phyloP scores from a whole-genome alignment of 176 grass and related monocot genomes.

The Musa troglodytarum region DNA sequence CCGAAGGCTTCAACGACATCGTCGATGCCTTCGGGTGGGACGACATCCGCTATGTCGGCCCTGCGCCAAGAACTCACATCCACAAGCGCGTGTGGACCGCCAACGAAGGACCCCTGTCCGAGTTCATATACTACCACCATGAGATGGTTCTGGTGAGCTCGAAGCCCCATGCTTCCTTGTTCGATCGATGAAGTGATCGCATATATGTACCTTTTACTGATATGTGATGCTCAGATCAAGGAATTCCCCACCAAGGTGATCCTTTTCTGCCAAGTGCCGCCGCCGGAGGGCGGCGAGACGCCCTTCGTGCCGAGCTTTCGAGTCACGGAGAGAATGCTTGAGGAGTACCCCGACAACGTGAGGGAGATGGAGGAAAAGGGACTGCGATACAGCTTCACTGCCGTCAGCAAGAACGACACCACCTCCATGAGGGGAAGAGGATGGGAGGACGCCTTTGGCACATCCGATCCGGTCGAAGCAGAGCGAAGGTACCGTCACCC shows the following conservation, averaged over 20 bases:
- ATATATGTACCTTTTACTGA: too few relatives aligned
- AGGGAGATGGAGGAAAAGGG: constrained; percentile 41
- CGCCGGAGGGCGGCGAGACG: constrained; percentile 51
- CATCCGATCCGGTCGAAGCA: constrained; percentile 35
- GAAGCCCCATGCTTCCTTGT: too few relatives aligned
- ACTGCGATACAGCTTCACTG: constrained; percentile 48
- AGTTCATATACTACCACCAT: constrained; percentile 72
- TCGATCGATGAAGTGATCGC: neutral
- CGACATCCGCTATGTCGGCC: constrained; percentile 56
- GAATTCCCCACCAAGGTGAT: constrained; percentile 39
- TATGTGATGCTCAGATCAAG: constrained; percentile 21
- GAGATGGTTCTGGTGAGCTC: constrained; percentile 30
- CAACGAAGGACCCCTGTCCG: constrained; percentile 49
- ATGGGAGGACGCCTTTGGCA: constrained; percentile 65
- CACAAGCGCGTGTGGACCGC: constrained; percentile 58
- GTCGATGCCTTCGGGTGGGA: constrained; percentile 46
- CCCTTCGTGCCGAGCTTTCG: constrained; percentile 62
- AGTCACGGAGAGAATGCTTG: constrained; percentile 39
- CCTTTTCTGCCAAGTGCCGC: constrained; percentile 48
- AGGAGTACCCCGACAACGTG: constrained; percentile 52
- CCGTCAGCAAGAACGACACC: constrained; percentile 55
- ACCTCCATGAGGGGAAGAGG: constrained; percentile 53
- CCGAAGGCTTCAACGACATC: constrained; percentile 37
- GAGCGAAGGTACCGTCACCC: constrained; percentile 24
- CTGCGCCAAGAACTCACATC: constrained; percentile 46